Evolutionary conservation across 2,329 filamentous ascomycete genomes (phyloP), one percentile per base, ranked within the genome.

Genomic region (Paracorniculantispora psalliotae): DNA sequence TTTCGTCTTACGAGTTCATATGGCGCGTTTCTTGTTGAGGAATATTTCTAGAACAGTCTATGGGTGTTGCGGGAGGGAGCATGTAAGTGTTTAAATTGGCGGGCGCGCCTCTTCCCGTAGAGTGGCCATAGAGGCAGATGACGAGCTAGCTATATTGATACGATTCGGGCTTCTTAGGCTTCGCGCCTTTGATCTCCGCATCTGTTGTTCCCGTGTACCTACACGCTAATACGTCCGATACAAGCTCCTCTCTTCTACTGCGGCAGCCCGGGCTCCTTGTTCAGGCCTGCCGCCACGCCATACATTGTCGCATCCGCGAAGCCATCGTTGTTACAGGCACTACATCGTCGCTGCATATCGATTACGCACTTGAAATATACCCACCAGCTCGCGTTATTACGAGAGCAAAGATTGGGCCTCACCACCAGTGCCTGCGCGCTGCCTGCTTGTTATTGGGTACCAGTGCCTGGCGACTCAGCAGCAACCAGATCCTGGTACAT

Each of bases 331-430:
- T n/a, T 43, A 17, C 46, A 43, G 49, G 53, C 53, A 56, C 30
- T 50, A 8, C 46, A 57, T 57, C 53, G 25, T 28, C 15, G 26
- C 23, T 57, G 54, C 54, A 57, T 43, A 25, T 49, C 54, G 46
- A 57, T 57, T 56, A 37, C 53, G 53, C 53, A 56, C 30, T 47
- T 26, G 53, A 21, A 57, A 57, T 49, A 44, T 49, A 23, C 26
- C 35, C 23, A 50, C 46, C 10, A 28, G 19, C 23, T 50, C 15
- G 25, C 33, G 43, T 49, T 43, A 50, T 46, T 50, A n/a, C n/a
- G n/a, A 46, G 46, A 41, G 46, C 46, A 57, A 50, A 49, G 25
- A 57, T 57, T 57, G 54, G 54, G 54, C 44, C 54, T 48, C 44
- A 55, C 53, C 44, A 39, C 30, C 25, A 48, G 44, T 56, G 44